phyloP scores from a whole-genome alignment of 2,329 filamentous ascomycete species.

The Venturia asperata region DNA sequence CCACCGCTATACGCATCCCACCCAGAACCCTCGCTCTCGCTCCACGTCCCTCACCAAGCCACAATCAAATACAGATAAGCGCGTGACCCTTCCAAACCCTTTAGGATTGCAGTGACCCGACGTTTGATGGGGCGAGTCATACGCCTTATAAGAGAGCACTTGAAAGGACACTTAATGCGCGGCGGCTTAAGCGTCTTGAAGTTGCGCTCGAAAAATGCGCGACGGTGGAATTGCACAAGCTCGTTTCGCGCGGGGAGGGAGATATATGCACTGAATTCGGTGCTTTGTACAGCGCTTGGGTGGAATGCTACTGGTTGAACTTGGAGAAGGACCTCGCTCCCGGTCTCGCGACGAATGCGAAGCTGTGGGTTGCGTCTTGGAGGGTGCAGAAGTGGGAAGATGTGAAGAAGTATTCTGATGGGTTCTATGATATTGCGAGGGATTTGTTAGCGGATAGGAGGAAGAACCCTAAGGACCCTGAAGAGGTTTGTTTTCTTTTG shows the following conservation, averaged over 20 bases:
- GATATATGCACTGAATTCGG: conserved; percentile 21
- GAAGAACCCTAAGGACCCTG: conserved; percentile 18
- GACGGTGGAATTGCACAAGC: conserved; percentile 14
- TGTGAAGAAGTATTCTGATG: conserved; percentile 20
- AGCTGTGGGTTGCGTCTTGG: conserved; percentile 22
- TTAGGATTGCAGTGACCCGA: background rate
- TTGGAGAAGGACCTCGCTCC: conserved; percentile 20
- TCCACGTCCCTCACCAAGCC: too few species aligned
- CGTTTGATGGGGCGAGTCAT: conserved; percentile 20
- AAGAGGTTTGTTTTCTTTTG: background rate
- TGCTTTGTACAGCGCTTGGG: conserved; percentile 21
- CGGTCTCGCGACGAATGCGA: conserved; percentile 20
- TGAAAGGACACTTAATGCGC: conserved; percentile 21
- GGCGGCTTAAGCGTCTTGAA: conserved; percentile 19
- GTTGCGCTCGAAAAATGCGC: conserved; percentile 20
- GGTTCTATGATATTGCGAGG: conserved; percentile 22
- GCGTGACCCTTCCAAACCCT: background rate
- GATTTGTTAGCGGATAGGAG: conserved; percentile 19
- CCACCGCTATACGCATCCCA: too few species aligned
- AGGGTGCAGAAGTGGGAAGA: conserved; percentile 20
- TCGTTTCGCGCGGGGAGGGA: conserved; percentile 18
- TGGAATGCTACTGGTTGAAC: conserved; percentile 22
- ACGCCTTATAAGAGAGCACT: conserved; percentile 21
- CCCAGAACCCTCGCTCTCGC: too few species aligned
- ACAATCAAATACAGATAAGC: too few species aligned